These are phyloP conservation scores for Cutaneotrichosporon spelunceum DNA, from an alignment of 1,284 basidiomycete genomes.

Conservation along the genomic window DNA sequence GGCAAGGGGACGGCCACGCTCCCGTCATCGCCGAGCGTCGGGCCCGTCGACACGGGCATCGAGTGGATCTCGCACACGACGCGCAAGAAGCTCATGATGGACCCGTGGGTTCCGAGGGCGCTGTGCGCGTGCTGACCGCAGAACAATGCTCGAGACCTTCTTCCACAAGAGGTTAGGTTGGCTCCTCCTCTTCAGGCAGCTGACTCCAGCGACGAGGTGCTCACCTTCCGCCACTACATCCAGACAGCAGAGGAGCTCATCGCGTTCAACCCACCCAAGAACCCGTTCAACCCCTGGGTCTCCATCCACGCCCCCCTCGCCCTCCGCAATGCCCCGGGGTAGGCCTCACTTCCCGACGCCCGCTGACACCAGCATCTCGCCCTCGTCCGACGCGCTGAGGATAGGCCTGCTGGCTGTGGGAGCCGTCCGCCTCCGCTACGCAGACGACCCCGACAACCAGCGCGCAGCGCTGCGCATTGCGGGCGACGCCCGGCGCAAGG, in stretches of 20 bases:
- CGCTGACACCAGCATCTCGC: slow-evolving; percentile 20
- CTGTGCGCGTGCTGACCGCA: background rate
- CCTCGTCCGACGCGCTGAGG: slow-evolving; percentile 40
- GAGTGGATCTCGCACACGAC: slow-evolving; percentile 23
- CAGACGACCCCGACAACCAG: slow-evolving; percentile 32
- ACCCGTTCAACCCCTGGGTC: slow-evolving; percentile 46
- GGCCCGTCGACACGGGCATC: slow-evolving; percentile 8
- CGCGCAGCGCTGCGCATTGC: slow-evolving; percentile 31
- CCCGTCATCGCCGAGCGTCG: background rate
- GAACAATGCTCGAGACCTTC: slow-evolving; percentile 12
- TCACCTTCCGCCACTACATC: slow-evolving; percentile 46
- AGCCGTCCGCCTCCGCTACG: slow-evolving; percentile 40
- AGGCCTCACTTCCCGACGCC: slow-evolving; percentile 1
- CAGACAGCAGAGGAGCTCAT: slow-evolving; percentile 41
- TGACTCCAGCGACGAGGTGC: slow-evolving; percentile 37
- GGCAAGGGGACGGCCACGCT: background rate
- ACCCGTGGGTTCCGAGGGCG: slow-evolving; percentile 28
- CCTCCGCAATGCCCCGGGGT: slow-evolving; percentile 39
- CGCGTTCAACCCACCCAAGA: slow-evolving; percentile 36
- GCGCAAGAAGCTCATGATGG: slow-evolving; percentile 30
- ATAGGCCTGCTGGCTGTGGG: slow-evolving; percentile 42
- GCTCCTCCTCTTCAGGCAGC: background rate
- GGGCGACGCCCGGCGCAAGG: slow-evolving; percentile 28
- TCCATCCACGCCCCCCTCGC: slow-evolving; percentile 42
- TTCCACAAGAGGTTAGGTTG: slow-evolving; percentile 7